Evolutionary conservation across 768 basidiomycete species (phyloP), one percentile per base, ranked within the genome.

Genomic region (Pholiota molesta): DNA sequence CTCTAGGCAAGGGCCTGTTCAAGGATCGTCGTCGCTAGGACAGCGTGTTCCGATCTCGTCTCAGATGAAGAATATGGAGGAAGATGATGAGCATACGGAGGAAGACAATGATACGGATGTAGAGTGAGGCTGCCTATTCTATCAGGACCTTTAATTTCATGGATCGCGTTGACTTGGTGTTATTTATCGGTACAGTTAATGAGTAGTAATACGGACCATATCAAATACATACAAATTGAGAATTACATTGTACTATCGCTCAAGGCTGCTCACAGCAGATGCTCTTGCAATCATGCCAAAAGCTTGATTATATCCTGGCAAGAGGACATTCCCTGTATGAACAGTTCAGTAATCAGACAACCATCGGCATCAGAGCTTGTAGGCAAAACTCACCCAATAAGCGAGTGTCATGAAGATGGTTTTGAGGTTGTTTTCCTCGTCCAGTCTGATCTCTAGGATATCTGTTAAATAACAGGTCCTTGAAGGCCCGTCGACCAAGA

Each of bases 71-170:
- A 60, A 55, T 16, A 51, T 63, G 5, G 59, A 42, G 5, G 61
- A 62, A 47, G 52, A 55, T 14, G 65, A 66, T n/a, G 61, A 53
- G 16, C 66, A 68, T 37, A 68, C 61, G 33, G 69, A 69, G 6
- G 70, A 52, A 16, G 68, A 62, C 29, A 66, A 65, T 9, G 71
- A 70, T 52, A 63, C 60, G 6, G 72, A 71, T 61, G 65, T 73
- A 31, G 71, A 73, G 62, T 73, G 61, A 64, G 21, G 35, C 6
- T 37, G 35, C 10, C 2, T 13, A 14, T 37, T 37, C 14, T 37
- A 11, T 37, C 14, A 37, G 35, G 11, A 37, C 35, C 35, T 37
- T 16, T 37, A 37, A 14, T 37, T 37, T 37, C 5, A 37, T 16
- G 5, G 35, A 37, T 37, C 6, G 9, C 31, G 31, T 4, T 37